Conservation (phyloP, 345 rosid genomes). For the Citrus inodora region DNA sequence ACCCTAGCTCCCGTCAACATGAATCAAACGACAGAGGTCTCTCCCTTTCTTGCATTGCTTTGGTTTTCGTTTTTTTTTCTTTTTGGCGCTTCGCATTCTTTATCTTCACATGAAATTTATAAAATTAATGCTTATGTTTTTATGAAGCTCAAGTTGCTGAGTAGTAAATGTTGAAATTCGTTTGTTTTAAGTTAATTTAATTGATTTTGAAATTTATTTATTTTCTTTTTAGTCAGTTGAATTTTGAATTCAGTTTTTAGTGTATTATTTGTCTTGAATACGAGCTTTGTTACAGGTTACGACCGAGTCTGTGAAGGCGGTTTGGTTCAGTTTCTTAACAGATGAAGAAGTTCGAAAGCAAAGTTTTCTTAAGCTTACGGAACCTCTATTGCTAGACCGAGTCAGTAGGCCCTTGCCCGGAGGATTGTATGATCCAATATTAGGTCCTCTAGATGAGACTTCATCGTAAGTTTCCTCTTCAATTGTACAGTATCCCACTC, state of each 20-base stretch:
- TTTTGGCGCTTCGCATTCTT: background rate
- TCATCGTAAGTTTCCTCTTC: background rate
- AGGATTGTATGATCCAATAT: conserved; percentile 7
- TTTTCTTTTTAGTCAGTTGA: background rate
- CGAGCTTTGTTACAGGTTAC: conserved; percentile 6
- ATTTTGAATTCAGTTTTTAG: background rate
- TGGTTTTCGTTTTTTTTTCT: background rate
- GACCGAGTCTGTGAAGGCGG: conserved; percentile 10
- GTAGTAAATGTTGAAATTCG: background rate
- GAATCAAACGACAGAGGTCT: conserved; percentile 13
- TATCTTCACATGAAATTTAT: too few species aligned
- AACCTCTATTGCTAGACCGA: conserved; percentile 5
- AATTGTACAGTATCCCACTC: background rate
- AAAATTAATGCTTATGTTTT: background rate
- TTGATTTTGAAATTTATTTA: background rate
- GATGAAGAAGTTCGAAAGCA: conserved; percentile 15
- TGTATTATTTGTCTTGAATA: background rate
- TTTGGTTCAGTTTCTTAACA: conserved; percentile 10
- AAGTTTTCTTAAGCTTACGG: conserved; percentile 12
- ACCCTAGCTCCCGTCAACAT: background rate
- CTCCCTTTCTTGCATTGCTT: background rate
- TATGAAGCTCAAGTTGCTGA: background rate
- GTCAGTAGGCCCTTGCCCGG: conserved; percentile 12
- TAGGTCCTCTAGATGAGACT: conserved; percentile 7
- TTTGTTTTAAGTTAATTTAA: background rate